phyloP scores from a whole-genome alignment of 139 green algal species.

The Tetratostichococcus sp. region DNA sequence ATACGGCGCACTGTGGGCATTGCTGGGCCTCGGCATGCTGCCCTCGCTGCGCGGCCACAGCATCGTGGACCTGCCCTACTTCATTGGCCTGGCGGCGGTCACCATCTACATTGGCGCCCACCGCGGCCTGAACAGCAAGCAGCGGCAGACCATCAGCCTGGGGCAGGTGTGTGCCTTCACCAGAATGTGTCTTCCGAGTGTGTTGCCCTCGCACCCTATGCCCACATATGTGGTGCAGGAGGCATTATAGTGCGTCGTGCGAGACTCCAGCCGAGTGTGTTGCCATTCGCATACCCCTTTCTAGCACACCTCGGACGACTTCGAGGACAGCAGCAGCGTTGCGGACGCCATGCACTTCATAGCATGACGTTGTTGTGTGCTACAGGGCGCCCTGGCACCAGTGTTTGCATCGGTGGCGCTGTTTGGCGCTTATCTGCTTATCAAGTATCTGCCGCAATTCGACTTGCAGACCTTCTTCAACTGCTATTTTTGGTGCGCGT shows the following conservation, averaged over 20 bases:
- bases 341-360: no score
- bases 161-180: constrained; percentile 35
- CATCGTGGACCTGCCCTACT: constrained; percentile 60
- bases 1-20: constrained; percentile 39
- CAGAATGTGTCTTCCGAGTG: neutral
- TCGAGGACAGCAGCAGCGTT: no score
- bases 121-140: constrained; percentile 49
- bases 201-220: no score
- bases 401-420: constrained; percentile 57
- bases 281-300: no score
- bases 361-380: no score
- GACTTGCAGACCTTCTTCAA: constrained; percentile 60
- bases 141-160: constrained; percentile 63
- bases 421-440: constrained; percentile 69
- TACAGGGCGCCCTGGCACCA: constrained; percentile 63
- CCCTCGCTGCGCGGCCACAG: constrained; percentile 2
- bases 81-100: constrained; percentile 58
- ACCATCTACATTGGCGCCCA: constrained; percentile 88
- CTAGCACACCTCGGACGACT: no score
- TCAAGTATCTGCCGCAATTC: constrained; percentile 74
- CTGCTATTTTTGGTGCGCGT: constrained; percentile 65
- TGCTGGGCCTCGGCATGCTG: constrained; percentile 38
- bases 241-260: no score
- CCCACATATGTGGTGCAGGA: no score
- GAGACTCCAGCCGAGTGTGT: no score